Conservation (phyloP, 352 stramenopile genomes). For the Pythium volutum region DNA sequence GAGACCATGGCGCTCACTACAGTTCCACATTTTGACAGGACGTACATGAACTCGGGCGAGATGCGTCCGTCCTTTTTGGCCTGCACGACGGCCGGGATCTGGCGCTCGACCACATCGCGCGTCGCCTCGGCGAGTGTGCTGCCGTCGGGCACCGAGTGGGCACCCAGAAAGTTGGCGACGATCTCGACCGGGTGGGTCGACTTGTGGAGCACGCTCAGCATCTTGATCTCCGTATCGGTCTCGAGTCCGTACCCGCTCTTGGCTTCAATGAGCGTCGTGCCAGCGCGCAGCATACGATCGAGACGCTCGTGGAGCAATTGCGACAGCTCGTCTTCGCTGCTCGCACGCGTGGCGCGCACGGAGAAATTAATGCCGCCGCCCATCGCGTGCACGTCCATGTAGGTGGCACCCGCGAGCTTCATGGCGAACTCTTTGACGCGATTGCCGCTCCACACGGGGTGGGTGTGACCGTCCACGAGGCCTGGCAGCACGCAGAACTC, state of each 20-base stretch:
- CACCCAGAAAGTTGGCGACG: conserved; percentile 72
- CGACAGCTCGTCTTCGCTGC: conserved; percentile 59
- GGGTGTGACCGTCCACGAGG: conserved; percentile 81
- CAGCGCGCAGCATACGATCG: conserved; percentile 69
- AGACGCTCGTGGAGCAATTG: conserved; percentile 48
- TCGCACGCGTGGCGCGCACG: conserved; percentile 64
- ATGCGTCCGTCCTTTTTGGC: conserved; percentile 69
- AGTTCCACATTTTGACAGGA: no score
- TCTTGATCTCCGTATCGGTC: conserved; percentile 79
- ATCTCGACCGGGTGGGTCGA: conserved; percentile 66
- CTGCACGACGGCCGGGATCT: conserved; percentile 65
- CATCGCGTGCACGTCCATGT: conserved; percentile 81
- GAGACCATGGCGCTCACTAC: no score
- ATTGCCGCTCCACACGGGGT: conserved; percentile 82
- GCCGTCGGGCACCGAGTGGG: conserved; percentile 74
- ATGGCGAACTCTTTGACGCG: conserved; percentile 86
- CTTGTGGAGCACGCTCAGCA: conserved; percentile 77
- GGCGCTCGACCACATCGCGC: conserved; percentile 67
- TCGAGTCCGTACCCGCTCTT: conserved; percentile 87
- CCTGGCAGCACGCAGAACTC: conserved; percentile 70
- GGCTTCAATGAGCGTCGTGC: conserved; percentile 76
- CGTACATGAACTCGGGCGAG: conserved; percentile 76
- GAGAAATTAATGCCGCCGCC: conserved; percentile 81
- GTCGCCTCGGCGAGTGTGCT: conserved; percentile 60
- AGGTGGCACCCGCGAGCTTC: conserved; percentile 82